Base-by-base conservation (phyloP, 495 filamentous ascomycete genomes). In the Aspergillus taichungensis region DNA sequence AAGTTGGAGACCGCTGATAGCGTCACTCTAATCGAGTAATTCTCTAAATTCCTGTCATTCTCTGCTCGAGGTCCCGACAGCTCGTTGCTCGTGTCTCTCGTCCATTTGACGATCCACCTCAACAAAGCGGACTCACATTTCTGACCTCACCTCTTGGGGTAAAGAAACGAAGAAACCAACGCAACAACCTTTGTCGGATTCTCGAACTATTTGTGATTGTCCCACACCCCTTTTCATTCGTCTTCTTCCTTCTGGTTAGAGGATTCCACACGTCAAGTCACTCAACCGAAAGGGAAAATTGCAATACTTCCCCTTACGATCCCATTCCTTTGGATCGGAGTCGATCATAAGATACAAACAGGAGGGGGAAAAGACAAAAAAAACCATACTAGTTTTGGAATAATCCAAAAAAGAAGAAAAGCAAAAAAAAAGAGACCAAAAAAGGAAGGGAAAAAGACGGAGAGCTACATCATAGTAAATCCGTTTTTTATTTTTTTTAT, bases 11-110 rank as follows among this genome's bases (percentile, higher is more conserved):
- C 18, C 18, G 18, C 18, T 24, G 4, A 24, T 24, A 24, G 18
- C 47, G 56, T 59, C 62, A 52, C 51, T 24, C 55, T 49, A 49
- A 54, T 53, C 51, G 50, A 52, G 47, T 56, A 43, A 53, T 54
- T 46, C 52, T 55, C 48, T 57, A 52, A 56, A 38, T 46, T 46
- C 47, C 51, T 61, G 63, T 68, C 68, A 64, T 64, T 70, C 68
- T 68, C 56, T 62, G 57, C 62, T 60, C 51, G 61, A 49, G 57
- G 51, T 59, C 53, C 53, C 52, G 55, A 51, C 59, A 56, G 46
- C 35, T 47, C 46, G 40, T 40, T 35, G 43, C 44, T 33, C 42
- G 31, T 54, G 40, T 41, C 40, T 41, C 40, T 45, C 42, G 32
- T 42, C 30, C 32, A 18, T 45, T 37, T 45, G 9, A 12, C 30